Evolutionary conservation across 305 asterid species (phyloP).

Genomic region (Striga hermonthica): DNA sequence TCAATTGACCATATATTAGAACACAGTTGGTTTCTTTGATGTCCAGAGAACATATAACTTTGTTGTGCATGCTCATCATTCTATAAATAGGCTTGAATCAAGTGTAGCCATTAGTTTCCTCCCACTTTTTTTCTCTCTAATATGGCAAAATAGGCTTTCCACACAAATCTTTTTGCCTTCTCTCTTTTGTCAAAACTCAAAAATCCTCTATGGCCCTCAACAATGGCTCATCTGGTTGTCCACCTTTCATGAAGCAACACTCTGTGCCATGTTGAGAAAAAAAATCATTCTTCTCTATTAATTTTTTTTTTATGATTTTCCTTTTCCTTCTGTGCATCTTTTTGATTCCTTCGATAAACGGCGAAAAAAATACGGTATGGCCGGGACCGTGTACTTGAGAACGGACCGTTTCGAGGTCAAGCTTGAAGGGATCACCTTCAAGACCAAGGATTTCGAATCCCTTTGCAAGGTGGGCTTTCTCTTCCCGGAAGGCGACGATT

Average conservation of each 20-base stretch:
- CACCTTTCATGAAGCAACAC: conserved; percentile 4
- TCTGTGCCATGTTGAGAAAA: not conserved
- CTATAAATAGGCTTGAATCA: conserved; percentile 13
- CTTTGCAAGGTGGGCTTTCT: conserved; percentile 70
- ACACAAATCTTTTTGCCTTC: conserved; percentile 8
- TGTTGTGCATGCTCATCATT: conserved; percentile 5
- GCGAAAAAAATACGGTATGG: conserved; percentile 33
- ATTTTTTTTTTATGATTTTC: not conserved
- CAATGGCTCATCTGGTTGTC: conserved; percentile 23
- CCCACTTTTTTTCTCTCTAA: conserved; percentile 29
- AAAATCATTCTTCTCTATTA: not conserved
- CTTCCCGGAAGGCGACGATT: conserved; percentile 58
- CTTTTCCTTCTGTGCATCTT: not conserved
- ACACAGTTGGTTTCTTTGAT: too few relatives aligned
- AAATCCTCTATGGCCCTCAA: conserved; percentile 34
- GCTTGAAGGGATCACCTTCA: conserved; percentile 85
- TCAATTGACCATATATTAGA: not conserved
- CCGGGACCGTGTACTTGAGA: conserved; percentile 68
- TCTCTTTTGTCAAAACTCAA: conserved; percentile 29
- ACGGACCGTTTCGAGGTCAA: conserved; percentile 81
- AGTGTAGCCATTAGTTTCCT: conserved; percentile 30
- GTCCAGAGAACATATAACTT: not conserved
- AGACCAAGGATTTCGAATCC: conserved; percentile 62
- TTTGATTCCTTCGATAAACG: not conserved
- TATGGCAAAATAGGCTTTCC: conserved; percentile 26